Base-by-base conservation (phyloP, 2,329 filamentous ascomycete genomes). In the Clarireedia monteithiana region DNA sequence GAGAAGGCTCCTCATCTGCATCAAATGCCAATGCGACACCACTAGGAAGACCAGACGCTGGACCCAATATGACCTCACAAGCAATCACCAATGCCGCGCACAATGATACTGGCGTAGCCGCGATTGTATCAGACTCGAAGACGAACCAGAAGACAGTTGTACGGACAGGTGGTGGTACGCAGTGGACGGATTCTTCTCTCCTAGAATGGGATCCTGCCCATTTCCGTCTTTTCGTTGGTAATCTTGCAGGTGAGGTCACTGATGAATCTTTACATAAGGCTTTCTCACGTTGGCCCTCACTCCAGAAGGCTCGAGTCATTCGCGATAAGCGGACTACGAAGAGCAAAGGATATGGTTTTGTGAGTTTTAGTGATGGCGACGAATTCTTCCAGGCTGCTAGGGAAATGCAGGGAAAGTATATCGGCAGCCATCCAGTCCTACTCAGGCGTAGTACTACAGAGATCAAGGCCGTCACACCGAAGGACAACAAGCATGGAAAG, bases 371-470 rank as follows among this genome's bases (percentile, higher is more conserved):
- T 66, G 89, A 96, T 68, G 89, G 91, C 30, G 94, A 99, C 70
- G 91, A 96, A 68, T 97, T 95, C 71, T 97, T 99, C 77, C 84
- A 89, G 66, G 92, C 94, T 1, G 92, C 91, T 66, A 91, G 94
- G 74, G 92, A 97, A 75, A 97, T 97, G 94, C 89, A 96, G 67
- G 91, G 91, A 65, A 97, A 99, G 75, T 99, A 99, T 73, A 97
- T 99, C 69, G 92, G 95, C 66, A 96, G 91, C 70, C 94, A 97
- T 71, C 94, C 94, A 0, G 89, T 96, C 27, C 77, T 89, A 26
- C 81, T 97, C 63, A 85, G 88, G 71, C 89, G 94, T 70, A 90
- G 89, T 62, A 95, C 86, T 63, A 96, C 92, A 5, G 91, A 97
- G 71, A 90, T 99, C 71, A 90, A 89, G 69, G 83, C 90, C 4